Base-by-base conservation (phyloP, 208 protist genomes). In the Acanthamoeba lenticulata region DNA sequence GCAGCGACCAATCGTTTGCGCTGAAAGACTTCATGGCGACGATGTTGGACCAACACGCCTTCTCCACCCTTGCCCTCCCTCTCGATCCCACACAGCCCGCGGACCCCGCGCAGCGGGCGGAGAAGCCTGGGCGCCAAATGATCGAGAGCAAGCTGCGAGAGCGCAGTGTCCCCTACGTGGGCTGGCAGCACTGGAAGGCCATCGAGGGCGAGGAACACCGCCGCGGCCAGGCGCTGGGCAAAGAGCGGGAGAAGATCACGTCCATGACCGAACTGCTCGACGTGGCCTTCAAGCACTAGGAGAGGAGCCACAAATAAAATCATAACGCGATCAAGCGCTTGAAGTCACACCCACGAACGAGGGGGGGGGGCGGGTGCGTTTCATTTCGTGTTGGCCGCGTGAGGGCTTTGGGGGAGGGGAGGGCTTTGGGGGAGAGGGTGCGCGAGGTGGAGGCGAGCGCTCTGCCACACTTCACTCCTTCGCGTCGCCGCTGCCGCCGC, bases 161-260 rank as follows among this genome's bases (percentile, higher is more conserved):
- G 45, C 21, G 77, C 32, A 2, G 32, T 15, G 77, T 55, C 0
- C n/a, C 77, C 27, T 86, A 86, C 32, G 42, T 86, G n/a, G n/a
- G 34, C 29, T 86, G 77, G 77, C 13, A 49, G 32, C 42, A 55
- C 24, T 86, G 77, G 77, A 86, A 86, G 77, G 27, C 42, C 40
- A 86, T 86, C 40, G 77, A 86, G 32, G 77, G 19, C 27, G 77
- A 45, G 45, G 77, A 86, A 42, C 42, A 86, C n/a, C 32, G 32
- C 17, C 40, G 77, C 42, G 77, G 77, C 40, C 21, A 86, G 32
- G 42, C 2, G 13, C 77, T 86, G 77, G 77, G 77, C 77, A 86
- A 86, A 34, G 77, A 86, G 27, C 17, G 77, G n/a, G 77, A 86
- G 40, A 86, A 86, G 45, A 45, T 86, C 40, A 86, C 77, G 27